Conservation (phyloP, 2,329 filamentous ascomycete genomes). For the Fusarium verticillioides region DNA sequence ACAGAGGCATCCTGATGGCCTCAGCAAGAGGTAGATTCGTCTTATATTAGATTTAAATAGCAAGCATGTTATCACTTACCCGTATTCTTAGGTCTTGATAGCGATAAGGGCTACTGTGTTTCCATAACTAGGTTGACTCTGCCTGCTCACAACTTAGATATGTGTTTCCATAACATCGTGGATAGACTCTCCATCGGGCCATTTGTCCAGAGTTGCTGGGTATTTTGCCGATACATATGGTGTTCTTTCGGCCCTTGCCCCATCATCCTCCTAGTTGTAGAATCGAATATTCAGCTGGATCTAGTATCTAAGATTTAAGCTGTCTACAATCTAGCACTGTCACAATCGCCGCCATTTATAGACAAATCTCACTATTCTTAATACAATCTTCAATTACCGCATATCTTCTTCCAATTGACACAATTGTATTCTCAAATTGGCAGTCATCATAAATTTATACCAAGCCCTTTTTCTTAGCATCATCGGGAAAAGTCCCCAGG, state of each 20-base stretch:
- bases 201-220: not conserved
- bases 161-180: not conserved
- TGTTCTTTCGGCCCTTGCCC: not conserved
- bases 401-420: accelerated
- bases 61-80: not conserved
- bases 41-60: not conserved
- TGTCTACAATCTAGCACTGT: not conserved
- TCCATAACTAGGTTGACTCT: not conserved
- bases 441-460: not conserved
- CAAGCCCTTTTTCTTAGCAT: not conserved
- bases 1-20: not conserved
- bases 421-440: not conserved
- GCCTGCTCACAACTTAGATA: no score
- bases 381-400: not conserved
- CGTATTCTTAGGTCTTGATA: not conserved
- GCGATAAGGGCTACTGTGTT: not conserved
- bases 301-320: not conserved
- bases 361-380: not conserved
- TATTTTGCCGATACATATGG: not conserved
- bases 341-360: not conserved
- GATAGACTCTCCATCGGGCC: not conserved
- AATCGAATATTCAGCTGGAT: not conserved
- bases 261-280: not conserved
- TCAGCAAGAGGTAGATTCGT: not conserved
- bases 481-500: no score